Base-by-base conservation (phyloP, 2,329 filamentous ascomycete species). In the Ascochyta rabiei region DNA sequence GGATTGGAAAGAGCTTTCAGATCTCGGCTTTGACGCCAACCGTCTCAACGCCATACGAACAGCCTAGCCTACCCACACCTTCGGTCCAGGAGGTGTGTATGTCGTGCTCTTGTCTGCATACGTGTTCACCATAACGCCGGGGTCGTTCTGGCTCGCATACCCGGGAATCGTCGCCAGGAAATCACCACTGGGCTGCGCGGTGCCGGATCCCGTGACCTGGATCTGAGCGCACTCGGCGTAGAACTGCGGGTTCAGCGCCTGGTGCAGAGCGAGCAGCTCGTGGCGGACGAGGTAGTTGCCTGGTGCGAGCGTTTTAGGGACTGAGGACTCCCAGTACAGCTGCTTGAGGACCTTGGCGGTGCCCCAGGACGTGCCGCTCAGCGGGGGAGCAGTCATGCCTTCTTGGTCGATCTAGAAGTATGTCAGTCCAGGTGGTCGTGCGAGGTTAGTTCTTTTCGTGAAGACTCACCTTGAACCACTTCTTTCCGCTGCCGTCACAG, bases 141-240 rank as follows among this genome's bases (percentile, higher is more conserved):
- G 78, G 59, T 83, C 80, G 37, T 66, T 77, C 66, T 81, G 77
- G 1, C 75, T 56, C 4, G 70, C 69, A 50, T 71, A 73, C 16
- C 69, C 71, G 0, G 72, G 82, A 48, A 84, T 82, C 9, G 70
- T 76, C 4, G 78, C 76, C 26, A 82, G 59, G 46, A 69, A 78
- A 9, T 73, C 66, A 9, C 75, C 72, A 21, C 75, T 70, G 0
- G 82, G 81, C 7, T 66, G 63, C 3, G 73, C 77, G 10, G 70
- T 77, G 9, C 83, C 83, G 26, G 74, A 76, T 1, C 82, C 83
- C 0, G 79, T 79, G 26, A 85, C 79, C n/a, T 74, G 75, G 26
- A 85, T 60, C 68, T 85, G 82, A 0, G 82, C 83, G 58, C 83
- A 86, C 67, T 85, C 83, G 7, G 82, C 77, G 63, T 84, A 84